These are phyloP conservation scores for Rhodocollybia butyracea DNA, from an alignment of 768 basidiomycete genomes.

Conservation along the genomic window DNA sequence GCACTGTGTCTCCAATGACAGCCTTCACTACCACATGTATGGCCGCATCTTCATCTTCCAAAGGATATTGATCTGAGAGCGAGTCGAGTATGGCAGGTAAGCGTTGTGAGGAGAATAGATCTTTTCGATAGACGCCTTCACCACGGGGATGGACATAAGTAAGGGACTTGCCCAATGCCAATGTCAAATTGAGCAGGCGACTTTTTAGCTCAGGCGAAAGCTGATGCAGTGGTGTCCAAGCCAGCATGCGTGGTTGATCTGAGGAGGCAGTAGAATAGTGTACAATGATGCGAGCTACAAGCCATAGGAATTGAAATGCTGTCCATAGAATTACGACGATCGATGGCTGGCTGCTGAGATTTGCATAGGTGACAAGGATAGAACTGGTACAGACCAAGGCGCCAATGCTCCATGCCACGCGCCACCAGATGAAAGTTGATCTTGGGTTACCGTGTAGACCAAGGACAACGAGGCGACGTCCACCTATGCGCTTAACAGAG, in stretches of 20 bases:
- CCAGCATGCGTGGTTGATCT: no score
- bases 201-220: no score
- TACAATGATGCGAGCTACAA: constrained; percentile 19
- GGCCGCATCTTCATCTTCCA: constrained; percentile 25
- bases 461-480: constrained; percentile 19
- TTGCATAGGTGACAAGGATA: no score
- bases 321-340: constrained; percentile 17
- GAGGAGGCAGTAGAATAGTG: no score
- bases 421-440: not conserved
- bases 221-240: no score
- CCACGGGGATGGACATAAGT: constrained; percentile 4
- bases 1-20: no score
- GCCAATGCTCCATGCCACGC: no score
- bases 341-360: no score
- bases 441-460: constrained; percentile 17
- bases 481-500: constrained; percentile 14
- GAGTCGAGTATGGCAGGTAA: constrained; percentile 20
- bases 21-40: constrained; percentile 14
- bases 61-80: constrained; percentile 18
- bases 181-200: constrained; percentile 15
- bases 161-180: constrained; percentile 10
- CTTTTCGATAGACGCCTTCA: constrained; percentile 20
- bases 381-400: no score
- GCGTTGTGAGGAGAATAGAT: constrained; percentile 20
- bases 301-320: constrained; percentile 23